Base-by-base conservation (phyloP, 805 yeast genomes). In the Metschnikowia bowlesiae region DNA sequence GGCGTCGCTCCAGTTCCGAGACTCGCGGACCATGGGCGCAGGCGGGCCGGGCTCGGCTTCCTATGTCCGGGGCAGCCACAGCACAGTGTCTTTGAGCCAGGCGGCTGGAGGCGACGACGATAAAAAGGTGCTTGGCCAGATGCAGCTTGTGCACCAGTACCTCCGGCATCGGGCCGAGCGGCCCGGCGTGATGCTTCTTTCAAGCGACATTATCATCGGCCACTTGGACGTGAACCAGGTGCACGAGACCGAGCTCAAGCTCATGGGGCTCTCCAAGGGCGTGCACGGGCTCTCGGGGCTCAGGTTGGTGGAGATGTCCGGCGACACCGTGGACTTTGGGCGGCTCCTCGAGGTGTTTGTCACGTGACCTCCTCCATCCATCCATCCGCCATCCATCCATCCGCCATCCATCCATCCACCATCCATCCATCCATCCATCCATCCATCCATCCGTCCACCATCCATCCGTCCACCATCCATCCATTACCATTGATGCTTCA, bases 241-340 rank as follows among this genome's bases (percentile, higher is more conserved):
- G 9, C 83, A 75, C 58, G 91, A 87, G 55, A 76, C 88, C 2
- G 82, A 79, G 46, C 67, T 87, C 29, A 72, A 71, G 46, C 63
- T 87, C 36, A 68, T 85, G 43, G 90, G 89, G 0, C 67, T 86
- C 11, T 77, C 82, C 39, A 73, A 75, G 55, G 96, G 96, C 0
- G 74, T 84, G 7, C 83, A 78, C 61, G 78, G 80, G 40, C 66
- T 88, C 18, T 82, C 78, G 48, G 89, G 87, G 2, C 75, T 85
- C n/a, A 78, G 78, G 50, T 71, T 88, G 11, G 75, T 83, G 43
- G 95, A 87, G 59, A 69, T 81, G 9, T 75, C 82, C 16, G 89
- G 91, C 3, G 91, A 86, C 50, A 78, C 81, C 1, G 74, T 83
- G 54, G 90, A 83, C 53, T 84, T 87, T 61, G 90, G 89, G 1